Percentiles rank a stretch among this genome's conserved stretches.
These are phyloP conservation scores for Globisporangium nodosum DNA, from an alignment of 352 stramenopile species.

Conservation along the genomic window DNA sequence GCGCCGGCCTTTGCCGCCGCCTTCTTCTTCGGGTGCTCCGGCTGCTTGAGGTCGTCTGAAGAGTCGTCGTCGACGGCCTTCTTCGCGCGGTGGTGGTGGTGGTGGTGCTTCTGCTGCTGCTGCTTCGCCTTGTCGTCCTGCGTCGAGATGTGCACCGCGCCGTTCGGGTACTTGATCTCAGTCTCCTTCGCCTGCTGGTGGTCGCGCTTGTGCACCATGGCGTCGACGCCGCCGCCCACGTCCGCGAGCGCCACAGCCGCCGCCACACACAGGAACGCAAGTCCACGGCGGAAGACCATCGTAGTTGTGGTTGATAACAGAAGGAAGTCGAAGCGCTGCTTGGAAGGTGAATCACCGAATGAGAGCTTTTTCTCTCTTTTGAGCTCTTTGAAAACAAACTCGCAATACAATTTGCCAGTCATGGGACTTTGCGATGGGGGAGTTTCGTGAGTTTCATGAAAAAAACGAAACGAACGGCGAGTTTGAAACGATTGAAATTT, in stretches of 20 bases:
- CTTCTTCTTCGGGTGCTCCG: constrained; percentile 19
- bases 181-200: constrained; percentile 15
- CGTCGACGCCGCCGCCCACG: constrained; percentile 18
- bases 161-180: constrained; percentile 30
- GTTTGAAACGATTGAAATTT: too few relatives aligned
- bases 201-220: constrained; percentile 16
- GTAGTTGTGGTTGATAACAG: neutral
- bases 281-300: constrained; percentile 33
- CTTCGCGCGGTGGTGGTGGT: constrained; percentile 13
- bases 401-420: too few relatives aligned
- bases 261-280: constrained; percentile 32
- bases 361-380: neutral
- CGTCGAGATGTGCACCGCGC: constrained; percentile 23
- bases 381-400: too few relatives aligned
- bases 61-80: constrained; percentile 20
- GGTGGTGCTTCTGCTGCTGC: constrained; percentile 16
- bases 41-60: constrained; percentile 14
- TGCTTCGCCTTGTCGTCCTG: constrained; percentile 9
- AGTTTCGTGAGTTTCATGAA: too few relatives aligned
- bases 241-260: constrained; percentile 21
- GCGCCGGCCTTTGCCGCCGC: constrained; percentile 11
- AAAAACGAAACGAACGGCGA: too few relatives aligned
- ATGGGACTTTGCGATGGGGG: too few relatives aligned
- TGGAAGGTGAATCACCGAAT: neutral
- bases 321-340: neutral